Percentiles rank a stretch among this genome's conserved stretches.
These are phyloP conservation scores for Yamagishiella unicocca DNA, from an alignment of 139 green algal genomes.

Conservation along the genomic window DNA sequence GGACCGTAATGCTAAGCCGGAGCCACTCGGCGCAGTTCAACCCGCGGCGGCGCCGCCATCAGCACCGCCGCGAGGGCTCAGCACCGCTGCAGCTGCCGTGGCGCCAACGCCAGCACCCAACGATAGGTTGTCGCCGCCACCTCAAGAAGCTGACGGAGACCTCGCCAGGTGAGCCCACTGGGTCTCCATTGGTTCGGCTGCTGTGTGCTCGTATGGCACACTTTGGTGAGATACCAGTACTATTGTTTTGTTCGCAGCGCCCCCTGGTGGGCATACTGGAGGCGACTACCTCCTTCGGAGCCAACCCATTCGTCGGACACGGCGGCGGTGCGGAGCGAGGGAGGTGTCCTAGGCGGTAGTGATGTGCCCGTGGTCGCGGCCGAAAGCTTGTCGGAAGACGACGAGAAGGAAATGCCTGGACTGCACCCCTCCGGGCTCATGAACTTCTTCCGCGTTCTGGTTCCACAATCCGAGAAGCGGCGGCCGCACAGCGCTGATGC, in stretches of 20 bases:
- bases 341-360: neutral
- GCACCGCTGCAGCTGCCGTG: neutral
- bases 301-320: too few relatives aligned
- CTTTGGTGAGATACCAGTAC: neutral
- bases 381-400: too few relatives aligned
- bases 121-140: too few relatives aligned
- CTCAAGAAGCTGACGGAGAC: neutral
- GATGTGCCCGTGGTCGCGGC: too few relatives aligned
- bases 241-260: neutral
- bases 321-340: neutral
- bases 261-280: conserved; percentile 36
- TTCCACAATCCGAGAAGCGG: neutral
- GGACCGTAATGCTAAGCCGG: neutral
- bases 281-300: neutral
- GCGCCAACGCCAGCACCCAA: too few relatives aligned
- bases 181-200: neutral
- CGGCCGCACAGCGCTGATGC: neutral
- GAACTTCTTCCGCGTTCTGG: conserved; percentile 46
- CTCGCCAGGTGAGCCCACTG: neutral
- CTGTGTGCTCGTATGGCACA: neutral
- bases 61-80: too few relatives aligned
- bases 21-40: too few relatives aligned
- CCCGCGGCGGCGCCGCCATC: too few relatives aligned
- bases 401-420: conserved; percentile 15
- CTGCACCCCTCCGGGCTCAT: conserved; percentile 29